phyloP scores from a whole-genome alignment of 352 stramenopile genomes.

The Elongisporangium anandrum region DNA sequence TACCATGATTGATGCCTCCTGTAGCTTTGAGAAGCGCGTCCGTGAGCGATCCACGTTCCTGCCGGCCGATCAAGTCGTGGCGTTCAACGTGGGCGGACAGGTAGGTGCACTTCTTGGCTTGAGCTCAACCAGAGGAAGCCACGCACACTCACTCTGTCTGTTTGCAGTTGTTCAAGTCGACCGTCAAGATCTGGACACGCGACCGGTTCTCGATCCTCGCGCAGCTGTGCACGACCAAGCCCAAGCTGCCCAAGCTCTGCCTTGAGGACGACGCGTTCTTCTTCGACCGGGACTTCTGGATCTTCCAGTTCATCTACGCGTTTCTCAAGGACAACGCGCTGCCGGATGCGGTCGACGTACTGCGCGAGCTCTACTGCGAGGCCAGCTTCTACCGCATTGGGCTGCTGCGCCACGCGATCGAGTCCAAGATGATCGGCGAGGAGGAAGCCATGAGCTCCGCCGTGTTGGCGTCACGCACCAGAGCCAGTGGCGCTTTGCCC shows the following conservation, averaged over 20 bases:
- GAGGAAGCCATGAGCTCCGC: slow-evolving; percentile 26
- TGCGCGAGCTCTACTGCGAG: slow-evolving; percentile 78
- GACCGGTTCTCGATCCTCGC: slow-evolving; percentile 81
- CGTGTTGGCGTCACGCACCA: slow-evolving; percentile 8
- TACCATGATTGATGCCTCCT: background rate
- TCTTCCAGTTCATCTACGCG: slow-evolving; percentile 67
- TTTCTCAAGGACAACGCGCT: slow-evolving; percentile 68
- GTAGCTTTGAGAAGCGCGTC: slow-evolving; percentile 59
- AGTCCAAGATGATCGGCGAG: slow-evolving; percentile 68
- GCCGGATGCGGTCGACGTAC: slow-evolving; percentile 42
- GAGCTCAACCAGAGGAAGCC: background rate
- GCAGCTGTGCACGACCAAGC: slow-evolving; percentile 63
- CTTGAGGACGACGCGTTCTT: slow-evolving; percentile 58
- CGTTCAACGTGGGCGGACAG: slow-evolving; percentile 72
- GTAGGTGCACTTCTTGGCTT: slow-evolving; percentile 8
- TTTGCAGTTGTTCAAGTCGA: slow-evolving; percentile 63
- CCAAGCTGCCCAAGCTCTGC: slow-evolving; percentile 47
- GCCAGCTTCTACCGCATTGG: slow-evolving; percentile 74
- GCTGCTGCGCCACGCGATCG: slow-evolving; percentile 68
- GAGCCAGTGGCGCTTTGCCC: background rate
- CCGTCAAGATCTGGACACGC: slow-evolving; percentile 64
- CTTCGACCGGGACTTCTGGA: slow-evolving; percentile 68
- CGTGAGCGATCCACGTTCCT: slow-evolving; percentile 57
- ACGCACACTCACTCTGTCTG: background rate
- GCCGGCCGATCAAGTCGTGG: slow-evolving; percentile 33